These are phyloP conservation scores for Metarhizium album DNA, from an alignment of 2,329 filamentous ascomycete genomes.

Conservation along the genomic window DNA sequence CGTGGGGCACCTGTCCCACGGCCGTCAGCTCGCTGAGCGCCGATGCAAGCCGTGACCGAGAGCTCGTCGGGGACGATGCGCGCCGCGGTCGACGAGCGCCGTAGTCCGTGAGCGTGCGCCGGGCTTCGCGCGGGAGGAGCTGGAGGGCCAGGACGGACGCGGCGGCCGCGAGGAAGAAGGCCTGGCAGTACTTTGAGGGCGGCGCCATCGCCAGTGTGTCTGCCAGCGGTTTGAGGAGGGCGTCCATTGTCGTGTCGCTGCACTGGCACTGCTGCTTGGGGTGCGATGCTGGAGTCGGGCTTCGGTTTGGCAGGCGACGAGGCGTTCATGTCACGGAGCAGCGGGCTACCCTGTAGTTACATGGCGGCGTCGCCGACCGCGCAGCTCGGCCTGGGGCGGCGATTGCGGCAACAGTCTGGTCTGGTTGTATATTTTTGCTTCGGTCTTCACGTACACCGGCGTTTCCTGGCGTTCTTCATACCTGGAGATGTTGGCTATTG, in stretches of 20 bases:
- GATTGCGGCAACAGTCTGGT: too few relatives aligned
- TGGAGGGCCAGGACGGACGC: conserved; percentile 31
- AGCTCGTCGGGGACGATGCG: not conserved
- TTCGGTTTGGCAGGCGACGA: too few relatives aligned
- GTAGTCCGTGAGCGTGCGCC: conserved; percentile 37
- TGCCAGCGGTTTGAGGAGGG: not conserved
- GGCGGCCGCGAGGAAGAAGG: conserved; percentile 34
- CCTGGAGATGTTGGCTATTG: too few relatives aligned
- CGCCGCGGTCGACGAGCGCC: conserved; percentile 30
- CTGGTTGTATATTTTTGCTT: too few relatives aligned
- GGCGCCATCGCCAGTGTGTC: conserved; percentile 2
- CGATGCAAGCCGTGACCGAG: not conserved
- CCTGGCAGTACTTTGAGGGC: conserved; percentile 30
- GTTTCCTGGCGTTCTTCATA: too few relatives aligned
- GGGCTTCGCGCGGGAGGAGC: conserved; percentile 31
- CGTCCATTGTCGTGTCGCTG: not conserved
- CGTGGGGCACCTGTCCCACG: conserved; percentile 61
- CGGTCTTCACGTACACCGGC: too few relatives aligned
- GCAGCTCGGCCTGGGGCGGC: too few relatives aligned
- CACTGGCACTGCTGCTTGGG: too few relatives aligned
- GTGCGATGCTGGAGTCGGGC: not conserved
- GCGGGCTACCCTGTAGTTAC: too few relatives aligned
- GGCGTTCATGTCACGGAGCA: too few relatives aligned
- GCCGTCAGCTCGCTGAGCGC: conserved; percentile 15
- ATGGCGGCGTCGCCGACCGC: too few relatives aligned